Base-by-base conservation (phyloP, 1,284 basidiomycete genomes). In the Cerrena zonata region DNA sequence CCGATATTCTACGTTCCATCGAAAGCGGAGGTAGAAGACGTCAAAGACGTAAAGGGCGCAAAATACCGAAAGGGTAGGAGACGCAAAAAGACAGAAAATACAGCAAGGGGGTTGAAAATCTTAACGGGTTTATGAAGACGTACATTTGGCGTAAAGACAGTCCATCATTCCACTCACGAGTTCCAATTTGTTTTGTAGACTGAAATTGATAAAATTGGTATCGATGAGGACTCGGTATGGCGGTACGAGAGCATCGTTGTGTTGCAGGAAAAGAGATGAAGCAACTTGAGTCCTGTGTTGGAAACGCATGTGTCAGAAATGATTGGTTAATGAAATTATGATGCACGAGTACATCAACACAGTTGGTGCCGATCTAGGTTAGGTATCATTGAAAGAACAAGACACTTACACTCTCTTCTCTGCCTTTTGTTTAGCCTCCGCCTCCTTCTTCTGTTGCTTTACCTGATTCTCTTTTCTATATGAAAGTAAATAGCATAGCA, bases 201-300 rank as follows among this genome's bases (percentile, higher is more conserved):
- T 92, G 68, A 99, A 95, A 67, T 99, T 99, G 78, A 99, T 98
- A 65, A 99, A 99, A 69, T 99, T 99, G 64, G 96, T 99, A 71
- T 99, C 96, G 52, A 99, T 93, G 40, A 99, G 80, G 10, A 99
- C 91, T 23, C 95, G 85, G 67, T 99, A 99, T 0, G 96, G 96
- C 0, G 96, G 96, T 0, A 92, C 94, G 26, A 99, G 86, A 11
- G 94, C 89, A 15, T 90, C 88, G 68, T 99, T 99, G 68, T 99
- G 96, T 21, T 90, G 85, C 53, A 99, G 79, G 77, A 99, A 99
- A 59, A 99, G 79, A 10, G 91, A 93, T 10, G 92, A 92, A 3
- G 92, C 87, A 18, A 90, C 78, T 60, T 87, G 86, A 5, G 89
- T 81, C 45, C 90, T 92, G 62, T 42, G 18, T n/a, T n/a, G n/a